Conservation (phyloP, 202 grass and related monocot genomes). For the Bolboschoenoplectus hybrid region DNA sequence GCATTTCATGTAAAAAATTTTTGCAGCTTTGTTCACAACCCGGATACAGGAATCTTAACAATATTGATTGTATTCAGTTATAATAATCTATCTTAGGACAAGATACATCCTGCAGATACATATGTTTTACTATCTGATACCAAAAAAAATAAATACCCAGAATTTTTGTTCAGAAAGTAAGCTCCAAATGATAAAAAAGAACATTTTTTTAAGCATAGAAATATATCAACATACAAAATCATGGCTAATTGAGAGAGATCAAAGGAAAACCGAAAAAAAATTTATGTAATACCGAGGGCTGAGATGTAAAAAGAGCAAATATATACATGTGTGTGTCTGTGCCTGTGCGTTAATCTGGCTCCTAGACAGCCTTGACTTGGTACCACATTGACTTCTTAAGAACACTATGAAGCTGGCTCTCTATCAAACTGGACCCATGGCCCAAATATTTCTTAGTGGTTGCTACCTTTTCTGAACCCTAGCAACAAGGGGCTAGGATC, state of each 20-base stretch:
- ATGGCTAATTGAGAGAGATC: background rate
- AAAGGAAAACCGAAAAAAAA: background rate
- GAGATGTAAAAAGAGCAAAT: background rate
- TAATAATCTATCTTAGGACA: background rate
- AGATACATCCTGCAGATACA: background rate
- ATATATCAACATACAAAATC: background rate
- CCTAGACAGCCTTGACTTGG: background rate
- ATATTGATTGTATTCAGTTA: background rate
- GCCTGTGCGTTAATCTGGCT: background rate
- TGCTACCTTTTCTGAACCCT: background rate
- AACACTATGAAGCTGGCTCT: background rate
- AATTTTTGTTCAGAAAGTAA: background rate
- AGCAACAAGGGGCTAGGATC: background rate
- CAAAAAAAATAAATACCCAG: background rate
- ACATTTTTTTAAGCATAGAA: background rate
- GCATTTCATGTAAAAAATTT: background rate
- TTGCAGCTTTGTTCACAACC: background rate
- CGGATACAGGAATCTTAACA: background rate
- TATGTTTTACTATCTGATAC: background rate
- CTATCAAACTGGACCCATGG: background rate
- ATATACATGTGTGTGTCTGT: background rate
- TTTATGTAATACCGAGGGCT: background rate
- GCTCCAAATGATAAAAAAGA: background rate
- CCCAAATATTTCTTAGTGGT: background rate
- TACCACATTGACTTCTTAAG: background rate